Conservation (phyloP, 139 green algal genomes). For the Chlorella sp. region DNA sequence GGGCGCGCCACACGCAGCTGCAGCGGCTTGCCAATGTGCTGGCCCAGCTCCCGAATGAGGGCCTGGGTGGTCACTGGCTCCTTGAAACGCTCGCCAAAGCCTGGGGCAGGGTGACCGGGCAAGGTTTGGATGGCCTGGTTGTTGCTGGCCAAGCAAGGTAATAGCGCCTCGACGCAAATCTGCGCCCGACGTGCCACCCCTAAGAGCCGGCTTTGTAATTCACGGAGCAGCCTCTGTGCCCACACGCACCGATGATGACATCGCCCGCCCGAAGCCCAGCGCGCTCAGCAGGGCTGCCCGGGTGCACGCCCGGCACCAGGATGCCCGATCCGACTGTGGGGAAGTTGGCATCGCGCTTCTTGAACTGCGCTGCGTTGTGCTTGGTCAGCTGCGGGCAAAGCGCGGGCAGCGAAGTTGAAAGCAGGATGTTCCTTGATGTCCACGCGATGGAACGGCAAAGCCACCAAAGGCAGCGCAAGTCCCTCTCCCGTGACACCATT, state of each 20-base stretch:
- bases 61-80: conserved; percentile 43
- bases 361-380: conserved; percentile 50
- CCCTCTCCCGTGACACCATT: not conserved
- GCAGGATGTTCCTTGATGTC: no score
- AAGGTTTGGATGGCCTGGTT: not conserved
- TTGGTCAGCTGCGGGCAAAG: conserved; percentile 44
- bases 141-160: no score
- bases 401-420: not conserved
- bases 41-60: conserved; percentile 52
- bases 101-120: conserved; percentile 6
- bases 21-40: conserved; percentile 55
- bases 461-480: not conserved
- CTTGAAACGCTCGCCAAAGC: conserved; percentile 9
- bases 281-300: conserved; percentile 60
- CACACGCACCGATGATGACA: conserved; percentile 59
- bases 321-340: conserved; percentile 55
- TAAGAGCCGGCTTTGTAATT: not conserved
- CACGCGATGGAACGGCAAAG: not conserved
- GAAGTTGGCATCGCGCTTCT: conserved; percentile 53
- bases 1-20: conserved; percentile 44
- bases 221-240: no score
- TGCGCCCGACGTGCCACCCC: no score
- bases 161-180: no score
- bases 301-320: conserved; percentile 58
- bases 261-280: conserved; percentile 69